A percentile compares a stretch with the other conserved stretches of the same genome.
Conservation (phyloP, 768 basidiomycete species). For the Kwoniella dejecticola region DNA sequence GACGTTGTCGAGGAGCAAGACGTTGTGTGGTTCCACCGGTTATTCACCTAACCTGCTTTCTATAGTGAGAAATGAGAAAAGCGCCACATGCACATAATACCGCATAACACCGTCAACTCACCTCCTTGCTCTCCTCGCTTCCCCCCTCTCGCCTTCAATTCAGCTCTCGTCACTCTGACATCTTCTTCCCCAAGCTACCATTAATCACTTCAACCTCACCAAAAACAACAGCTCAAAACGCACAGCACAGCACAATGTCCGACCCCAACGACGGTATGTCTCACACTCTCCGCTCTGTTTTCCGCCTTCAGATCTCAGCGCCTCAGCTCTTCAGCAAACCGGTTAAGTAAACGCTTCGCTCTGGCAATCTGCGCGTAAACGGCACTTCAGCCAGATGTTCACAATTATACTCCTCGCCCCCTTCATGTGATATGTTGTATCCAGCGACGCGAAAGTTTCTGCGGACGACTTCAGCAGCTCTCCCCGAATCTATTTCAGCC, state of each 20-base stretch:
- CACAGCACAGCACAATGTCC: conserved; percentile 40
- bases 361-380: neutral
- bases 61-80: neutral
- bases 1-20: neutral
- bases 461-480: no score
- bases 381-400: neutral
- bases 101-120: neutral
- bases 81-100: neutral
- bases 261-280: conserved; percentile 55
- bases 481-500: no score
- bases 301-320: conserved; percentile 3
- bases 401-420: neutral
- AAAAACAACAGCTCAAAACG: neutral
- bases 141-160: neutral
- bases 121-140: neutral
- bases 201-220: neutral
- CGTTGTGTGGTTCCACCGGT: conserved; percentile 2
- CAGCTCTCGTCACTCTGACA: neutral
- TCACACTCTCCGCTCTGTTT: neutral
- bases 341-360: neutral
- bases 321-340: neutral
- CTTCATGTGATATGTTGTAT: no score
- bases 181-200: no score
- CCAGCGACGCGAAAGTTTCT: no score
- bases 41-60: conserved; percentile 2